Evolutionary conservation across 768 basidiomycete genomes (phyloP).

Genomic region (Austroboletus eburneus): DNA sequence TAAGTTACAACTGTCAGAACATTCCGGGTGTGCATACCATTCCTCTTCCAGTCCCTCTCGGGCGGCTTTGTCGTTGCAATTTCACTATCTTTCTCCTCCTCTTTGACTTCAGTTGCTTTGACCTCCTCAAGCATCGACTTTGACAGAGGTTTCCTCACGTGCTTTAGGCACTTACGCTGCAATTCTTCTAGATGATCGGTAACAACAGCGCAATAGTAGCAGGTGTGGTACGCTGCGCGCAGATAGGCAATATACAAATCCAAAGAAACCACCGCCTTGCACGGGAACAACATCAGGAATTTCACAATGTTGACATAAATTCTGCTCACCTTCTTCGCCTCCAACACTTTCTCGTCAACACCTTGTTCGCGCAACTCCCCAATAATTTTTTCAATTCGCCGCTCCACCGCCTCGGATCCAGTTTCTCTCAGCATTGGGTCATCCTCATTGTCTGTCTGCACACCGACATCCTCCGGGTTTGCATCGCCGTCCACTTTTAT

Average conservation of each 20-base stretch:
- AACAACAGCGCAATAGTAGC: conserved; percentile 96
- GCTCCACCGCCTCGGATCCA: conserved; percentile 78
- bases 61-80: conserved; percentile 30
- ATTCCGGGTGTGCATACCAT: conserved; percentile 47
- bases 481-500: conserved; percentile 28
- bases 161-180: conserved; percentile 90
- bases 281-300: conserved; percentile 21
- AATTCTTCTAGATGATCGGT: conserved; percentile 94
- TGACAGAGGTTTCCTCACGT: conserved; percentile 74
- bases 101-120: conserved; percentile 49
- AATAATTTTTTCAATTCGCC: conserved; percentile 74
- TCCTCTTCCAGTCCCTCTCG: conserved; percentile 57
- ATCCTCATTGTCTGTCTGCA: conserved; percentile 35
- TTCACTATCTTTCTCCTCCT: conserved; percentile 41
- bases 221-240: conserved; percentile 87
- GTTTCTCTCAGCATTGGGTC: conserved; percentile 56
- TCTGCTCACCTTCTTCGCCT: conserved; percentile 63
- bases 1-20: conserved; percentile 9
- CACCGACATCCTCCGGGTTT: conserved; percentile 29
- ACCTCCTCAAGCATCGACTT: conserved; percentile 59
- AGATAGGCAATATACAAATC: conserved; percentile 94
- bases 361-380: conserved; percentile 66
- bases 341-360: conserved; percentile 61
- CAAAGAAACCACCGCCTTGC: conserved; percentile 72
- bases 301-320: conserved; percentile 12